Conservation (phyloP, 768 basidiomycete genomes). For the Pleurotus eryngii region DNA sequence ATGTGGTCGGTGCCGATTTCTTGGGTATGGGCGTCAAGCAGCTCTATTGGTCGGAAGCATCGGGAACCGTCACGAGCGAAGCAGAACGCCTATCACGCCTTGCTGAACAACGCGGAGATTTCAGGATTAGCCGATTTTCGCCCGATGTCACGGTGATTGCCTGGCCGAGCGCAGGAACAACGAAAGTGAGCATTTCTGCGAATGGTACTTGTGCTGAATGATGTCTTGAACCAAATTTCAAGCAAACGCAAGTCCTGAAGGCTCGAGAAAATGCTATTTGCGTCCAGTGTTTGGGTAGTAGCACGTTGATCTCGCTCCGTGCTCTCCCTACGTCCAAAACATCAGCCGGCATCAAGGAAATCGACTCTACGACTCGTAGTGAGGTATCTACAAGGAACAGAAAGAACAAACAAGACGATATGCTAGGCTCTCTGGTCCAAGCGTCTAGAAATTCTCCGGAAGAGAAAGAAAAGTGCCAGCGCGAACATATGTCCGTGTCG, state of each 20-base stretch:
- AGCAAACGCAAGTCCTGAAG: background rate
- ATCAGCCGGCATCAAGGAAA: too few species aligned
- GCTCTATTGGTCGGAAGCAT: background rate
- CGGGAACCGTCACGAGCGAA: background rate
- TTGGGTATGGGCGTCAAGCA: background rate
- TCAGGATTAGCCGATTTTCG: background rate
- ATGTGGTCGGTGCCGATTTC: background rate
- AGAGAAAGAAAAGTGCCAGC: background rate
- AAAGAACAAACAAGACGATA: background rate
- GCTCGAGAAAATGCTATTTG: conserved; percentile 1
- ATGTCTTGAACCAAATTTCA: too few species aligned
- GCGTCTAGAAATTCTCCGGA: background rate
- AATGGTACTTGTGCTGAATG: background rate
- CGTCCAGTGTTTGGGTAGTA: background rate
- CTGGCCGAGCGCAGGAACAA: conserved; percentile 12
- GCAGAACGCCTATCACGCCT: background rate
- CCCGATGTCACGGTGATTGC: background rate
- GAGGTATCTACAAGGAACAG: too few species aligned
- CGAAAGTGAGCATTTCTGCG: conserved; percentile 3
- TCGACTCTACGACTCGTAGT: too few species aligned
- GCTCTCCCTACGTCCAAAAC: conserved; percentile 14
- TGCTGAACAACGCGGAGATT: background rate
- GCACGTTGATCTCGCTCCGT: conserved; percentile 20
- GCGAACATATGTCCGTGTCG: background rate
- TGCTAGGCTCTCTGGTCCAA: background rate